These are phyloP conservation scores for Chytriomyces hyalinus DNA, from an alignment of 192 early-diverging fungal genomes.

Conservation along the genomic window DNA sequence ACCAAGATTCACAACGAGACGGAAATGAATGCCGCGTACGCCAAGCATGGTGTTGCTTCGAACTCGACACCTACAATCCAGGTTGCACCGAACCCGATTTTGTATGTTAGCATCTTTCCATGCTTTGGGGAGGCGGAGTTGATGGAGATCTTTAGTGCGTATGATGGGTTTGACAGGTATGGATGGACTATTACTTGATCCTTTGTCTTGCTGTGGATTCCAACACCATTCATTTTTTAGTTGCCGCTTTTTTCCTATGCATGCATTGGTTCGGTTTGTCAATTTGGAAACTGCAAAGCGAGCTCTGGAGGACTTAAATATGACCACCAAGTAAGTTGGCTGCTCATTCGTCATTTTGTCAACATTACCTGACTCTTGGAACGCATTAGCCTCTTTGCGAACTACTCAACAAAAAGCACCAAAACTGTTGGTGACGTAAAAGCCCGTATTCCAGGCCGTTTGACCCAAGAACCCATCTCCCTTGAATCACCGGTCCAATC, in stretches of 20 bases:
- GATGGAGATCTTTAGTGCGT: slow-evolving; percentile 51
- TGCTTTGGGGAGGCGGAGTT: slow-evolving; percentile 57
- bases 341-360: background rate
- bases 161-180: slow-evolving; percentile 58
- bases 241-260: slow-evolving; percentile 57
- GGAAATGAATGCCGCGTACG: slow-evolving; percentile 61
- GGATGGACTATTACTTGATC: background rate
- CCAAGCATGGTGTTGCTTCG: slow-evolving; percentile 54
- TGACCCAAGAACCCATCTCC: slow-evolving; percentile 6
- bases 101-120: slow-evolving; percentile 57
- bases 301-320: slow-evolving; percentile 57
- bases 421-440: slow-evolving; percentile 31
- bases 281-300: slow-evolving; percentile 48
- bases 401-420: slow-evolving; percentile 61
- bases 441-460: slow-evolving; percentile 6
- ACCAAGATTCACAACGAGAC: slow-evolving; percentile 47
- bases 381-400: slow-evolving; percentile 45
- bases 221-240: slow-evolving; percentile 20
- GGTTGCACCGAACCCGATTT: slow-evolving; percentile 57
- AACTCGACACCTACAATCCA: slow-evolving; percentile 52
- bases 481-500: background rate
- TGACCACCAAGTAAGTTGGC: slow-evolving; percentile 46
- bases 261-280: slow-evolving; percentile 54
- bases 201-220: background rate
- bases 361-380: background rate